Evolutionary conservation across 108 stramenopile genomes (phyloP).

Genomic region (Nitzschia palea): DNA sequence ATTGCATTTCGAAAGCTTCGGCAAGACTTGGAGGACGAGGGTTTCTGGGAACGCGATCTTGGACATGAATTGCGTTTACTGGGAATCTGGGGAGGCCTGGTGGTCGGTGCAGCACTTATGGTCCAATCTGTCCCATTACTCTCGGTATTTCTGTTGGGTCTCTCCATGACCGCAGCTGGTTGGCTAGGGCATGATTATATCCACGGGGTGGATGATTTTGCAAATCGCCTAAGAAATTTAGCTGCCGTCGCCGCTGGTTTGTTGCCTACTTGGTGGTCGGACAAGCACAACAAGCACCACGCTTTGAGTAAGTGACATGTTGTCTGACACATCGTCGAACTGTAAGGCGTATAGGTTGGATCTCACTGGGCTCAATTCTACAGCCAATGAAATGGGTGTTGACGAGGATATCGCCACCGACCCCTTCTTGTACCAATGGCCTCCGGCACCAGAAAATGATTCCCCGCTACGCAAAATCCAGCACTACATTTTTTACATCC

Average conservation of each 20-base stretch:
- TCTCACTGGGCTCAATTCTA: too few species aligned
- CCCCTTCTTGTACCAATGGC: constrained; percentile 87
- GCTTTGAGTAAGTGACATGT: constrained; percentile 54
- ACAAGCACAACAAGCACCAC: constrained; percentile 92
- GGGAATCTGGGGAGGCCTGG: constrained; percentile 65
- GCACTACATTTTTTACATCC: constrained; percentile 81
- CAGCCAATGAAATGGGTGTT: constrained; percentile 88
- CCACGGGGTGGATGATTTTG: constrained; percentile 83
- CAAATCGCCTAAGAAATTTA: constrained; percentile 63
- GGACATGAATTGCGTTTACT: constrained; percentile 74
- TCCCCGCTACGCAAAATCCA: constrained; percentile 89
- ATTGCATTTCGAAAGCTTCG: constrained; percentile 82
- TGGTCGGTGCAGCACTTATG: constrained; percentile 55
- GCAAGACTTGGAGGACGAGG: constrained; percentile 73
- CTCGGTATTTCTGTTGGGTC: constrained; percentile 47
- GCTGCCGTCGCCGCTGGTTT: constrained; percentile 75
- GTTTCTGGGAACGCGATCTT: constrained; percentile 90
- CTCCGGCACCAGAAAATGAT: constrained; percentile 82
- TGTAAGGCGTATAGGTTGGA: too few species aligned
- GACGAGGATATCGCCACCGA: constrained; percentile 94
- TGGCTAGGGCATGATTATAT: constrained; percentile 94
- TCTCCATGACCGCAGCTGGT: constrained; percentile 87
- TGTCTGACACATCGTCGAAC: too few species aligned
- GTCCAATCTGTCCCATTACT: constrained; percentile 50
- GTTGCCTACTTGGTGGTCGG: constrained; percentile 82